Conservation (phyloP, 345 rosid genomes). For the Melaleuca alternifolia region DNA sequence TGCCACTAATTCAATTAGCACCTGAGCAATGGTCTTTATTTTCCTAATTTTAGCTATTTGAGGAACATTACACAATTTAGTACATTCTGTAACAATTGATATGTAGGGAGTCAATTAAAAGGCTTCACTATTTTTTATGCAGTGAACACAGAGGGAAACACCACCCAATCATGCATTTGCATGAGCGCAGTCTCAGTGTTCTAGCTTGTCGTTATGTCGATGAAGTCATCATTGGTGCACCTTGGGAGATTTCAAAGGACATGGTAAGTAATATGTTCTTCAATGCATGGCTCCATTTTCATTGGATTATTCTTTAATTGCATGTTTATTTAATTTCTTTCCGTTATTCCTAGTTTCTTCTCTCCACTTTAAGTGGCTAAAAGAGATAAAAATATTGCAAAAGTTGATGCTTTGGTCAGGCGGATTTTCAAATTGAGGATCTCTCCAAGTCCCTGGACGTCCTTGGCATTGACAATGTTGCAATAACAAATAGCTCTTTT, state of each 20-base stretch:
- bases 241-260: slow-evolving; percentile 87
- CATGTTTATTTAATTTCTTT: neutral
- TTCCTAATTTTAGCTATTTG: neutral
- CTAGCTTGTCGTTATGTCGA: slow-evolving; percentile 94
- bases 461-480: neutral
- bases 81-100: neutral
- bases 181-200: slow-evolving; percentile 85
- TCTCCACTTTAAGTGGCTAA: neutral
- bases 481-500: neutral
- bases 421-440: neutral
- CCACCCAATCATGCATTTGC: slow-evolving; percentile 85
- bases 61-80: neutral
- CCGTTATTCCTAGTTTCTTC: neutral
- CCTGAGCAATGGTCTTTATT: neutral
- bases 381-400: neutral
- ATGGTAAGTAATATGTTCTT: slow-evolving; percentile 35
- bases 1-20: neutral
- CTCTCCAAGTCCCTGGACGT: neutral
- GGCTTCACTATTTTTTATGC: slow-evolving; percentile 7
- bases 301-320: neutral
- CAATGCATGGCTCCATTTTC: neutral
- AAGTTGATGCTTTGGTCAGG: neutral
- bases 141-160: slow-evolving; percentile 69
- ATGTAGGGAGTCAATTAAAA: neutral
- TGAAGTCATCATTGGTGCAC: slow-evolving; percentile 97